phyloP scores from a whole-genome alignment of 257 asterid genomes.

The Solanum medicagineum region DNA sequence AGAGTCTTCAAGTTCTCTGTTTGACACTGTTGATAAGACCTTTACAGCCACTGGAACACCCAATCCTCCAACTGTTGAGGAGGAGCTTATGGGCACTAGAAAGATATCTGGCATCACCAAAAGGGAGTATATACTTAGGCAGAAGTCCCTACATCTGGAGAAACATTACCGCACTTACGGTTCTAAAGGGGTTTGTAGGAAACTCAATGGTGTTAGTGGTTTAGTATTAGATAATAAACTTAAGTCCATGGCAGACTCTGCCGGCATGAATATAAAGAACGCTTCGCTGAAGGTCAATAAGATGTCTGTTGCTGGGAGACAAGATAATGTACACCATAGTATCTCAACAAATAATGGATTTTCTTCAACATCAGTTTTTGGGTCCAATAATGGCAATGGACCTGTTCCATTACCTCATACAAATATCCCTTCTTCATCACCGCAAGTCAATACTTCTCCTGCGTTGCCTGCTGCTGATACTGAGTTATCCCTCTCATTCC shows the following conservation, averaged over 20 bases:
- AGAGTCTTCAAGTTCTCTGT: slow-evolving; percentile 22
- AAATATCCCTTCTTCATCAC: slow-evolving; percentile 19
- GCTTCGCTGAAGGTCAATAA: slow-evolving; percentile 28
- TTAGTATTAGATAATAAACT: slow-evolving; percentile 71
- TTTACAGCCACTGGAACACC: slow-evolving; percentile 43
- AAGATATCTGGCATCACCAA: slow-evolving; percentile 63
- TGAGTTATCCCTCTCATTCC: slow-evolving; percentile 79
- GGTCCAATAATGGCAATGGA: slow-evolving; percentile 19
- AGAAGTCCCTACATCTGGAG: slow-evolving; percentile 64
- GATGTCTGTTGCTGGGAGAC: slow-evolving; percentile 26
- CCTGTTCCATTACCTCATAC: slow-evolving; percentile 26
- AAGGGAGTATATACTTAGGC: slow-evolving; percentile 65
- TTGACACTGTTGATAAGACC: slow-evolving; percentile 30
- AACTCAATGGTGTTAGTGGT: slow-evolving; percentile 47
- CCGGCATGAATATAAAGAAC: slow-evolving; percentile 38
- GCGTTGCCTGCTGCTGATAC: slow-evolving; percentile 67
- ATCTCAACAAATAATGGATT: slow-evolving; percentile 27
- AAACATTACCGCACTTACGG: slow-evolving; percentile 56
- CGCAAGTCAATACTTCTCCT: slow-evolving; percentile 15
- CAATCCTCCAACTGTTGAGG: slow-evolving; percentile 30
- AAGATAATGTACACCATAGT: slow-evolving; percentile 23
- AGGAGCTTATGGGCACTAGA: slow-evolving; percentile 50
- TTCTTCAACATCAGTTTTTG: slow-evolving; percentile 41
- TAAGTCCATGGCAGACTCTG: slow-evolving; percentile 51
- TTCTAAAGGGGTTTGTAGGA: slow-evolving; percentile 56